These are phyloP conservation scores for Penicillium odoratum DNA, from an alignment of 495 filamentous ascomycete species.

Conservation along the genomic window DNA sequence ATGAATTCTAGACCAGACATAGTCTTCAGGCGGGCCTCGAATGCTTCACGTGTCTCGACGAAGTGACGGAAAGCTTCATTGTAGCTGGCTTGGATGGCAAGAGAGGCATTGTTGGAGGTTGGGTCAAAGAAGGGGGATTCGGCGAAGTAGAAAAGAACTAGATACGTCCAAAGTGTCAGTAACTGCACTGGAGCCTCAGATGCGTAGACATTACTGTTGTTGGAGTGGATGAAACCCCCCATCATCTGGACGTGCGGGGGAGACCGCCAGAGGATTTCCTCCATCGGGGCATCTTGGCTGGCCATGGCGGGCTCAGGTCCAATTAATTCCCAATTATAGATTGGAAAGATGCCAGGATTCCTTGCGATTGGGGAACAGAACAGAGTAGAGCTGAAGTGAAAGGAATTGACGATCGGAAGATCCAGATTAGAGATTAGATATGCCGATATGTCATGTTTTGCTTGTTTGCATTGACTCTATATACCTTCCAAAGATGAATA, in stretches of 20 bases:
- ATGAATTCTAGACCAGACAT: constrained; percentile 85
- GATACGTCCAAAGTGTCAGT: neutral
- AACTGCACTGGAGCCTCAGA: constrained; percentile 13
- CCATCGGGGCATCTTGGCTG: constrained; percentile 61
- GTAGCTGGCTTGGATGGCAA: constrained; percentile 72
- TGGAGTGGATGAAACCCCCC: constrained; percentile 53
- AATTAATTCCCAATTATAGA: neutral
- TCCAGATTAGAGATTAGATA: constrained; percentile 11
- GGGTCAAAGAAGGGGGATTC: constrained; percentile 88
- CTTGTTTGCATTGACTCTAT: constrained; percentile 33
- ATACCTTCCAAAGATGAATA: neutral
- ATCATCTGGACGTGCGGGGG: constrained; percentile 60
- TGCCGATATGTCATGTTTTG: constrained; percentile 28
- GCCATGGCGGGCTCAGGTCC: constrained; percentile 27
- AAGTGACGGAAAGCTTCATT: constrained; percentile 66
- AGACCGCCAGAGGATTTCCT: constrained; percentile 76
- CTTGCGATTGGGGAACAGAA: too few relatives aligned
- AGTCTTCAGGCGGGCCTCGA: constrained; percentile 71
- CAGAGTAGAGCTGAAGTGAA: neutral
- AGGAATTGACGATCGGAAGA: neutral
- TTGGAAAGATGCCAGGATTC: neutral
- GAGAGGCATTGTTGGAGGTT: constrained; percentile 81
- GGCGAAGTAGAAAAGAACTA: constrained; percentile 86
- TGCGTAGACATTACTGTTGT: constrained; percentile 40
- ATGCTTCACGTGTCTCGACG: constrained; percentile 68